Percentiles rank a stretch among this genome's conserved stretches.
Evolutionary conservation across 2,329 filamentous ascomycete genomes (phyloP).

Genomic region (Pestalotiopsis sp.): DNA sequence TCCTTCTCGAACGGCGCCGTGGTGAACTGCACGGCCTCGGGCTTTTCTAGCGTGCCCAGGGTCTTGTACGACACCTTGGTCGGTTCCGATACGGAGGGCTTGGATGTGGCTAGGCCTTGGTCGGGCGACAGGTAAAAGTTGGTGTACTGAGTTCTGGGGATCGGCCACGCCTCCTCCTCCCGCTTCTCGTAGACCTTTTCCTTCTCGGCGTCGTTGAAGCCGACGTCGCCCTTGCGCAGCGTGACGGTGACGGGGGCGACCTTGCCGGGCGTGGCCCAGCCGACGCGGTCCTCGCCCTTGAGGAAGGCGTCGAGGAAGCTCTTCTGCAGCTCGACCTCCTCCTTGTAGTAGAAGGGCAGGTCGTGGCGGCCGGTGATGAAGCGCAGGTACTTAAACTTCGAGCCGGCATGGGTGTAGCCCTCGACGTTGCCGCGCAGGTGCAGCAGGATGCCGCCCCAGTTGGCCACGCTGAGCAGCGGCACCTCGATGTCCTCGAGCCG

Average conservation of each 20-base stretch:
- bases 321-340: conserved; percentile 68
- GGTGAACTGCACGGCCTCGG: conserved; percentile 58
- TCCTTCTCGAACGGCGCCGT: conserved; percentile 61
- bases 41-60: conserved; percentile 57
- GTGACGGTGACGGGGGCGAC: conserved; percentile 62
- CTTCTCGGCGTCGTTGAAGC: conserved; percentile 64
- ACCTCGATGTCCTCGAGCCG: conserved; percentile 67
- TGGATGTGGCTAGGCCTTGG: conserved; percentile 38
- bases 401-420: conserved; percentile 65
- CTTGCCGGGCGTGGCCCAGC: conserved; percentile 62
- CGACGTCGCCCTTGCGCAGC: conserved; percentile 67
- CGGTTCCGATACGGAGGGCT: conserved; percentile 25
- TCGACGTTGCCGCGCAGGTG: conserved; percentile 72
- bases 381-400: conserved; percentile 68
- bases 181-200: conserved; percentile 60
- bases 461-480: conserved; percentile 67
- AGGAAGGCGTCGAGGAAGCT: conserved; percentile 73
- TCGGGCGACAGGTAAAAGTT: conserved; percentile 60
- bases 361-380: conserved; percentile 73
- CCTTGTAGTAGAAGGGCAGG: conserved; percentile 71
- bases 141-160: conserved; percentile 65
- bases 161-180: conserved; percentile 67
- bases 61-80: conserved; percentile 60
- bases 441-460: conserved; percentile 72
- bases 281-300: conserved; percentile 64